Evolutionary conservation across 768 basidiomycete species (phyloP).

Genomic region (Panellus pusillus): DNA sequence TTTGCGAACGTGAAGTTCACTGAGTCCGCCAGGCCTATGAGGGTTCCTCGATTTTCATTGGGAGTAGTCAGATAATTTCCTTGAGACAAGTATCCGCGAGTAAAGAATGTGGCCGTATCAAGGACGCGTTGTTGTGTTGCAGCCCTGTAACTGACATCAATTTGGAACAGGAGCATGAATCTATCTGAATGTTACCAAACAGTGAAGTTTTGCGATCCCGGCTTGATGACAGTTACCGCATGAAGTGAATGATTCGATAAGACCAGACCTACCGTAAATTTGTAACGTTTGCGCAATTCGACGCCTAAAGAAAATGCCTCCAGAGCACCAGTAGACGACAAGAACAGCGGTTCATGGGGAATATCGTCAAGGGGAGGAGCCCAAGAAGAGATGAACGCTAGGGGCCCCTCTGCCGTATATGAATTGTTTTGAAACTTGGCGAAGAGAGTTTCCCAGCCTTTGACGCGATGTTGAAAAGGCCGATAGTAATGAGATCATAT

Average conservation of each 20-base stretch:
- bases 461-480: slow-evolving; percentile 24
- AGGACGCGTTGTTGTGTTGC: slow-evolving; percentile 42
- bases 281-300: slow-evolving; percentile 38
- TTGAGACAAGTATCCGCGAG: slow-evolving; percentile 42
- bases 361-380: slow-evolving; percentile 39
- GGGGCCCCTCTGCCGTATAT: slow-evolving; percentile 37
- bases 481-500: neutral
- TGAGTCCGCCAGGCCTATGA: slow-evolving; percentile 40
- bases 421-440: slow-evolving; percentile 41
- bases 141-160: slow-evolving; percentile 30
- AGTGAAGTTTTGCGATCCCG: slow-evolving; percentile 38
- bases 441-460: slow-evolving; percentile 38
- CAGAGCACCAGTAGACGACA: slow-evolving; percentile 38
- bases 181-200: slow-evolving; percentile 32
- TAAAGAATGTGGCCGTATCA: slow-evolving; percentile 41
- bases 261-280: slow-evolving; percentile 27
- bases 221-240: slow-evolving; percentile 11
- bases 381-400: slow-evolving; percentile 44
- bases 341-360: slow-evolving; percentile 38
- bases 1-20: slow-evolving; percentile 43
- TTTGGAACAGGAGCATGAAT: neutral
- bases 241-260: too few relatives aligned
- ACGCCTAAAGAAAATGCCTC: slow-evolving; percentile 44
- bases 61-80: slow-evolving; percentile 37
- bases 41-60: slow-evolving; percentile 32